phyloP scores from a whole-genome alignment of 140 eudicot species.

The Bidens hawaiensis region DNA sequence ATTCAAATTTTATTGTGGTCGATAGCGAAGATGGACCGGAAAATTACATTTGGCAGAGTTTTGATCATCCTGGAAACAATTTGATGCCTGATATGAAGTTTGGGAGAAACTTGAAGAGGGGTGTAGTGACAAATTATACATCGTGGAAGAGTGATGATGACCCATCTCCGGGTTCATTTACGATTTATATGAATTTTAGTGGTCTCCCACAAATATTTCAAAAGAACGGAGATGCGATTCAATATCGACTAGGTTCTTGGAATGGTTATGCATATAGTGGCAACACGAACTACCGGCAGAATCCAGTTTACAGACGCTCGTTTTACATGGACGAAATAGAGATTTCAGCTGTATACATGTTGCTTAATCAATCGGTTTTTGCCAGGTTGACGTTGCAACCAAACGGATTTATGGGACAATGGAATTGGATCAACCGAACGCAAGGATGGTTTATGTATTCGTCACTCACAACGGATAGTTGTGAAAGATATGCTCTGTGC shows the following conservation, averaged over 20 bases:
- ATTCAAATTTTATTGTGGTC: conserved; percentile 15
- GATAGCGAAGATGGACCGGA: neutral
- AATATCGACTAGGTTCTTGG: conserved; percentile 12
- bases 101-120: conserved; percentile 6
- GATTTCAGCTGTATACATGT: neutral
- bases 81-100: too few relatives aligned
- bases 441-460: conserved; percentile 20
- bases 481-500: conserved; percentile 30
- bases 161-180: conserved; percentile 17
- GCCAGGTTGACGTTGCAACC: conserved; percentile 16
- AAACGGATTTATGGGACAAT: neutral
- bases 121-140: conserved; percentile 5
- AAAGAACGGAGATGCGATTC: neutral
- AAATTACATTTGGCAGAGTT: conserved; percentile 28
- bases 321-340: conserved; percentile 10
- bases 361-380: neutral
- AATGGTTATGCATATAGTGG: conserved; percentile 27
- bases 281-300: conserved; percentile 1
- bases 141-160: conserved; percentile 31
- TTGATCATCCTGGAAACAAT: conserved; percentile 25
- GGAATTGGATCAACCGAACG: conserved; percentile 12
- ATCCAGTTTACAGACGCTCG: neutral
- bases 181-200: neutral
- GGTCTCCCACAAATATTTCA: neutral
- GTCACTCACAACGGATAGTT: conserved; percentile 8